Evolutionary conservation across 257 asterid genomes (phyloP).

Genomic region (Marsdenia floribunda): DNA sequence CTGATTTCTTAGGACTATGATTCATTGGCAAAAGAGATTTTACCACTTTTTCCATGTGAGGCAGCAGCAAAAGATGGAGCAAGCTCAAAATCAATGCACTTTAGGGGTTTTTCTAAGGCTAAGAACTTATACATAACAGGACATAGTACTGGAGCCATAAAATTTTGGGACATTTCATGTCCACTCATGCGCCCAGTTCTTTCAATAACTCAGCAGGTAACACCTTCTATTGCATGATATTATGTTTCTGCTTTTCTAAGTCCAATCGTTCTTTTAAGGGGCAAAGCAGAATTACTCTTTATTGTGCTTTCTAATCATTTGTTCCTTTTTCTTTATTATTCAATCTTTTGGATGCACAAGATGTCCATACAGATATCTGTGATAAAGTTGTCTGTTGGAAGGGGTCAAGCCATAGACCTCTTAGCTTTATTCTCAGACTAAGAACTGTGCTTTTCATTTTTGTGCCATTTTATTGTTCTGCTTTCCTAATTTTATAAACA

Average conservation of each 20-base stretch:
- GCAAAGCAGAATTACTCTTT: neutral
- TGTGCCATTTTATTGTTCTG: neutral
- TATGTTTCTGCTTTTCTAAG: neutral
- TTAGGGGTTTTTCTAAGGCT: constrained; percentile 52
- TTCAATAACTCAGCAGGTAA: constrained; percentile 71
- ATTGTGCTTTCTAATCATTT: neutral
- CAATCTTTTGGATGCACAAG: too few relatives aligned
- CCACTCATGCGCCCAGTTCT: constrained; percentile 67
- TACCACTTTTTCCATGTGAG: constrained; percentile 67
- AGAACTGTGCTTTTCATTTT: neutral
- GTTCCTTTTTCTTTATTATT: neutral
- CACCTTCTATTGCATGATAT: neutral
- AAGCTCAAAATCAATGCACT: constrained; percentile 34
- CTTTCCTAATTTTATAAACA: too few relatives aligned
- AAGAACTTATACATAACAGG: constrained; percentile 74
- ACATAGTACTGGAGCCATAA: constrained; percentile 68
- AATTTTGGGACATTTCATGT: constrained; percentile 87
- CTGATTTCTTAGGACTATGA: constrained; percentile 47
- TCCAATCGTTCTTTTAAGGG: neutral
- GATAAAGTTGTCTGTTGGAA: neutral
- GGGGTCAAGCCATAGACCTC: neutral
- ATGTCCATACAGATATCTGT: neutral
- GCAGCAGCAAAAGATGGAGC: constrained; percentile 54
- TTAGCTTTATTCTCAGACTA: neutral
- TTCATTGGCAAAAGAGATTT: constrained; percentile 39